Base-by-base conservation (phyloP, 139 green algal species). In the Picochlorum sp. region DNA sequence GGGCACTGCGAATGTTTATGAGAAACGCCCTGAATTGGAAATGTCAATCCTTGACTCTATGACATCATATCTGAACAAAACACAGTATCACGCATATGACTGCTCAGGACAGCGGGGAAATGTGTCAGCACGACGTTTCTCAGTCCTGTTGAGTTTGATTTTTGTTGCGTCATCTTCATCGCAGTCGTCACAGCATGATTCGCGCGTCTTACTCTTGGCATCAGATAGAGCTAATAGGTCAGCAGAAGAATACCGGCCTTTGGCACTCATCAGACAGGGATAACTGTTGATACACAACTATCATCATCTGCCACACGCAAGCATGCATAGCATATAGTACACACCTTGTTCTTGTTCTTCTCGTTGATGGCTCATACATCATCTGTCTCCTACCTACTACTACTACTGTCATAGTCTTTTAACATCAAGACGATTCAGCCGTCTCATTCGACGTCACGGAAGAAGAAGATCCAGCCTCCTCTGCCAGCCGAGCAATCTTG, bases 101-200 rank as follows among this genome's bases (percentile, higher is more conserved):
- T 55, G 68, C 73, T 85, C 78, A 84, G 80, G 60, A 86, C 78
- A 86, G 78, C 79, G 80, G 78, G 75, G 70, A 84, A 81, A 78
- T 77, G 47, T 77, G 24, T 75, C 71, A 67, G 37, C 71, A 26
- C 41, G 41, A 60, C 51, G 13, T 34, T 65, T 31, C 64, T 84
- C 78, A 68, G 77, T 72, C 84, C 83, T 90, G 83, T 90, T 90
- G 83, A 91, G 84, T 86, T 91, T 90, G 83, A 82, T 72, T 68
- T 78, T 74, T 41, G 34, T 80, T 68, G 52, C 55, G 63, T 78
- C 52, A 67, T 89, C 84, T 77, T 77, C 60, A 85, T 66, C 52
- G 74, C 68, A 55, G 62, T 61, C 20, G 34, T n/a, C 15, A 34
- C 56, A 16, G 49, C 45, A n/a, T 41, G 31, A 62, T 61, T 54